Percentiles rank a stretch among this genome's conserved stretches.
Conservation (phyloP, 352 stramenopile genomes). For the Sclerospora graminicola region DNA sequence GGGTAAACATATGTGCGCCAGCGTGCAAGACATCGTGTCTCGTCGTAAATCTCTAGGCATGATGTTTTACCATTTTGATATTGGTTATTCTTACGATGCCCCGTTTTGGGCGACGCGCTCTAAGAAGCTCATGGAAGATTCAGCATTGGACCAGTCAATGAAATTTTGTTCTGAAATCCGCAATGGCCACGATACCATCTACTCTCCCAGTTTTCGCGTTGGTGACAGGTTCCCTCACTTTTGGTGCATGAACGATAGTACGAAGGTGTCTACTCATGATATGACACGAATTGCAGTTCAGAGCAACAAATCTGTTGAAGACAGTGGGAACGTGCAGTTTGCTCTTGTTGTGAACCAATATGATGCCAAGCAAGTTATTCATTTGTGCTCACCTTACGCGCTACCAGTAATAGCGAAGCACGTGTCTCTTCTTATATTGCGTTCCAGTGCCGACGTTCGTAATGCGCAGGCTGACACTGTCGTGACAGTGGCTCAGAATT, state of each 20-base stretch:
- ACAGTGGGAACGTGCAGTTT: slow-evolving; percentile 33
- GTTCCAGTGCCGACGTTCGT: slow-evolving; percentile 12
- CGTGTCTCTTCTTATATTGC: slow-evolving; percentile 30
- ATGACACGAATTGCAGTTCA: slow-evolving; percentile 17
- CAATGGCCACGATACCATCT: slow-evolving; percentile 20
- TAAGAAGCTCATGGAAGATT: slow-evolving; percentile 53
- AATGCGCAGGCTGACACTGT: slow-evolving; percentile 3
- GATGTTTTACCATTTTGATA: slow-evolving; percentile 84
- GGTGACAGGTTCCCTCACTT: slow-evolving; percentile 64
- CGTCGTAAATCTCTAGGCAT: slow-evolving; percentile 53
- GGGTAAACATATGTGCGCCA: slow-evolving; percentile 42
- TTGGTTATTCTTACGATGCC: slow-evolving; percentile 70
- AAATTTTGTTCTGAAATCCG: slow-evolving; percentile 23
- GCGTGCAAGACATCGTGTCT: slow-evolving; percentile 50
- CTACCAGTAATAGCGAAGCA: slow-evolving; percentile 16
- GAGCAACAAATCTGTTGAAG: background rate
- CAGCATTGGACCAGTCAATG: slow-evolving; percentile 37
- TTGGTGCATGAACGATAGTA: slow-evolving; percentile 23
- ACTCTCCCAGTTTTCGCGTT: slow-evolving; percentile 31
- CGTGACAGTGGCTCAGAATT: slow-evolving; percentile 6
- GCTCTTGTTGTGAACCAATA: slow-evolving; percentile 35
- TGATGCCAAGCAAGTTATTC: slow-evolving; percentile 14
- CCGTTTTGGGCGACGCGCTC: slow-evolving; percentile 29
- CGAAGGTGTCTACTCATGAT: slow-evolving; percentile 40
- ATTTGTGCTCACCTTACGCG: slow-evolving; percentile 6